Conservation (phyloP, 805 yeast genomes). For the Candida lessepsii region DNA sequence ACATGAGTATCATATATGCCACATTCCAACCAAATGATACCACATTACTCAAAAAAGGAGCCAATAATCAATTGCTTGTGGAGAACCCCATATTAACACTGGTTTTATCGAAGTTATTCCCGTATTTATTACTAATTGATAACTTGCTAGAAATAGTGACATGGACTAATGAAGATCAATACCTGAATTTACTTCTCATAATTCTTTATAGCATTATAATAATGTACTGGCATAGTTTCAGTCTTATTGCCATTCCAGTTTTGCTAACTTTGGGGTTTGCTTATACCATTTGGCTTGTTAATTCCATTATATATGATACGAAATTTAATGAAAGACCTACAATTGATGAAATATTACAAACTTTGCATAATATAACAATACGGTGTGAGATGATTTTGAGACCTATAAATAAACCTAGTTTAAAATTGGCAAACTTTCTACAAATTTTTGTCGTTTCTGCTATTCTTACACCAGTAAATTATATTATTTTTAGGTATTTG, state of each 20-base stretch:
- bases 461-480: slow-evolving; percentile 45
- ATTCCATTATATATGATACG: slow-evolving; percentile 41
- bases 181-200: slow-evolving; percentile 43
- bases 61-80: slow-evolving; percentile 33
- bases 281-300: slow-evolving; percentile 45
- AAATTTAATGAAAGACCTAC: slow-evolving; percentile 48
- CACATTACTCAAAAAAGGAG: slow-evolving; percentile 25
- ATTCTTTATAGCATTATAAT: slow-evolving; percentile 39
- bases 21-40: slow-evolving; percentile 40
- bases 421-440: slow-evolving; percentile 26
- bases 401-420: slow-evolving; percentile 32
- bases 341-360: slow-evolving; percentile 49
- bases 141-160: slow-evolving; percentile 45
- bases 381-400: slow-evolving; percentile 41
- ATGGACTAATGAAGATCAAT: slow-evolving; percentile 56
- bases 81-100: slow-evolving; percentile 47
- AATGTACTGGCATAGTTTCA: slow-evolving; percentile 42
- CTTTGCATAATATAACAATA: slow-evolving; percentile 44
- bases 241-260: slow-evolving; percentile 39
- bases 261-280: slow-evolving; percentile 35
- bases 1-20: slow-evolving; percentile 14
- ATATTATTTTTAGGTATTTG: slow-evolving; percentile 31
- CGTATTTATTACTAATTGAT: slow-evolving; percentile 46
- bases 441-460: slow-evolving; percentile 30
- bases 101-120: slow-evolving; percentile 47